A percentile compares a stretch with the other conserved stretches of the same genome.
Evolutionary conservation across 192 early-diverging fungal species (phyloP).

Genomic region (Coemansia sp.): DNA sequence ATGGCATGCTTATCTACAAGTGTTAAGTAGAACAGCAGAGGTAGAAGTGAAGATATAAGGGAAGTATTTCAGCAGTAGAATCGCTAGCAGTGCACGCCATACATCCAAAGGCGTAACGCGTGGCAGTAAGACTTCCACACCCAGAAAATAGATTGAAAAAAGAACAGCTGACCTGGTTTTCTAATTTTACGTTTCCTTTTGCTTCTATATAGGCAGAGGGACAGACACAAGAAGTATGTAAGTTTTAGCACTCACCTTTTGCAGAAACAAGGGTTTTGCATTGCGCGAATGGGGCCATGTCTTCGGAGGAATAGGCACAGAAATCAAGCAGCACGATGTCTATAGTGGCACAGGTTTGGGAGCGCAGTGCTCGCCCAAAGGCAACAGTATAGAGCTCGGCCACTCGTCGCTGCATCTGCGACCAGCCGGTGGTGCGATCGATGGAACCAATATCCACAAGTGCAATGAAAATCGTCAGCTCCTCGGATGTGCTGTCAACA

Average conservation of each 20-base stretch:
- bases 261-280: slow-evolving; percentile 13
- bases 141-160: neutral
- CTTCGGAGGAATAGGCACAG: slow-evolving; percentile 41
- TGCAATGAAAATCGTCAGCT: slow-evolving; percentile 39
- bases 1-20: slow-evolving; percentile 13
- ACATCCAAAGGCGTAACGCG: neutral
- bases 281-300: slow-evolving; percentile 31
- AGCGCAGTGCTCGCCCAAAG: slow-evolving; percentile 21
- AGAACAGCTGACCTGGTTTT: too few species aligned
- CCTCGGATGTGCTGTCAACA: slow-evolving; percentile 16
- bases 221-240: too few species aligned
- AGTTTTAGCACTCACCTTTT: slow-evolving; percentile 16
- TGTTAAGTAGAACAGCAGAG: neutral
- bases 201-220: too few species aligned
- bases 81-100: slow-evolving; percentile 4
- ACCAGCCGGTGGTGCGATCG: slow-evolving; percentile 22
- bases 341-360: neutral
- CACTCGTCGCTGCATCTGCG: slow-evolving; percentile 47
- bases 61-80: neutral
- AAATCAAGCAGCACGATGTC: slow-evolving; percentile 46
- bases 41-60: neutral
- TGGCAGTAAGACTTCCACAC: neutral
- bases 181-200: too few species aligned
- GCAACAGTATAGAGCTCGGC: slow-evolving; percentile 42
- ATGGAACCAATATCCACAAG: slow-evolving; percentile 6